Conservation (phyloP, 2,329 filamentous ascomycete genomes). For the Colletotrichum falcatum region DNA sequence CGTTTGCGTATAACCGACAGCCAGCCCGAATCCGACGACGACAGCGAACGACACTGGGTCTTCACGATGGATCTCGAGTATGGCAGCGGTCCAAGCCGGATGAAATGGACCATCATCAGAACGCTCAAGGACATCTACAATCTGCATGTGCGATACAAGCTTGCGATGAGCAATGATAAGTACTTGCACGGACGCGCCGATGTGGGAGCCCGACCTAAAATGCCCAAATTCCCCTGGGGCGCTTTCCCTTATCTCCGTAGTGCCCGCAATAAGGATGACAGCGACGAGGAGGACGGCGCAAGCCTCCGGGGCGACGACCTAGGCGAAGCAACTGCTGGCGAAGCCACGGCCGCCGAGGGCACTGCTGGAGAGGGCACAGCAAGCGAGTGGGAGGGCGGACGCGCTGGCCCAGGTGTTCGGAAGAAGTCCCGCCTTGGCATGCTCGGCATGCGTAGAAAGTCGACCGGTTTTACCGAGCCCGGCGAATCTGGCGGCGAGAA, state of each 20-base stretch:
- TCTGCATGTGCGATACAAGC: conserved; percentile 92
- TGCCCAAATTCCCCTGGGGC: conserved; percentile 90
- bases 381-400: conserved; percentile 50
- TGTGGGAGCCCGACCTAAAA: conserved; percentile 76
- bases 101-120: conserved; percentile 95
- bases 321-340: conserved; percentile 57
- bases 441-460: conserved; percentile 66
- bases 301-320: conserved; percentile 54
- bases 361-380: conserved; percentile 67
- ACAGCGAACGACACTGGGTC: conserved; percentile 79
- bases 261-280: conserved; percentile 83
- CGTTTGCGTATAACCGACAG: conserved; percentile 90
- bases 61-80: conserved; percentile 97
- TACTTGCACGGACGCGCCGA: conserved; percentile 78
- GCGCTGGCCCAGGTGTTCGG: conserved; percentile 45
- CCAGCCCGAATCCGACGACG: conserved; percentile 72
- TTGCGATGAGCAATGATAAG: conserved; percentile 85
- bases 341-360: conserved; percentile 53
- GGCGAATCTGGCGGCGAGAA: conserved; percentile 56
- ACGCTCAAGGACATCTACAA: conserved; percentile 92
- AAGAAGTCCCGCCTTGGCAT: conserved; percentile 66
- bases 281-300: conserved; percentile 75
- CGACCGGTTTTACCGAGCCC: conserved; percentile 62
- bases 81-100: conserved; percentile 91
- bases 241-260: conserved; percentile 91